phyloP scores from a whole-genome alignment of 495 filamentous ascomycete species.

The Haplographium delicatum region DNA sequence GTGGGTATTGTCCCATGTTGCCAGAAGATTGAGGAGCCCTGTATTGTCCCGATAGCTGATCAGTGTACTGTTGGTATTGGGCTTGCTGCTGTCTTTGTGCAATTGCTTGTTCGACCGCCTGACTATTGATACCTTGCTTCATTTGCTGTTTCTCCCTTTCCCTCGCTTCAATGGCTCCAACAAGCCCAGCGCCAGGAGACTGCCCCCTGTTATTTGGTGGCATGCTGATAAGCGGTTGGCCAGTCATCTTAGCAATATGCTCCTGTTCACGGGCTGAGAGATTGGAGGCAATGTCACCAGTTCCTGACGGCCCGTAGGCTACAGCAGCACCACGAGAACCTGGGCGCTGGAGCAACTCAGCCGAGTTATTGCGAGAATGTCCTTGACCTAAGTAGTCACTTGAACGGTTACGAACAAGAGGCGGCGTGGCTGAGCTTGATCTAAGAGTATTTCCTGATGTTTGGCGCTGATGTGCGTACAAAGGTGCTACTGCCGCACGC shows the following conservation, averaged over 20 bases:
- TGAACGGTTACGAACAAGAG: constrained; percentile 34
- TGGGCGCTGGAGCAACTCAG: constrained; percentile 35
- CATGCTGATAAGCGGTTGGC: constrained; percentile 73
- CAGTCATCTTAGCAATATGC: constrained; percentile 83
- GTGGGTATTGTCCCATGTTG: constrained; percentile 14
- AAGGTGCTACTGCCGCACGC: constrained; percentile 50
- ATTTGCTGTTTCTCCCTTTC: constrained; percentile 71
- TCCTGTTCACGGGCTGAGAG: constrained; percentile 93
- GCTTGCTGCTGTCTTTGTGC: constrained; percentile 23
- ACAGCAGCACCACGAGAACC: constrained; percentile 30
- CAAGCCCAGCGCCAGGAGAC: constrained; percentile 52
- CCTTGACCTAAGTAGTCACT: constrained; percentile 52
- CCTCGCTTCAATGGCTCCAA: constrained; percentile 70
- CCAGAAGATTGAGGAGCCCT: not conserved
- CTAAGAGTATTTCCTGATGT: constrained; percentile 49
- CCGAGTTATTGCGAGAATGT: constrained; percentile 45
- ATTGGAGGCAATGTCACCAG: constrained; percentile 54
- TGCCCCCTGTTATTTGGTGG: constrained; percentile 41
- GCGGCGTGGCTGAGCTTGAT: constrained; percentile 39
- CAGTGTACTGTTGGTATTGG: constrained; percentile 14
- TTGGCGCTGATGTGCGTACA: constrained; percentile 55
- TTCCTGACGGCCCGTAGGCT: constrained; percentile 15
- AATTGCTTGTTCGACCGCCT: constrained; percentile 66
- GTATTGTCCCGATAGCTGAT: not conserved
- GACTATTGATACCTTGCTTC: constrained; percentile 62